Base-by-base conservation (phyloP, 1,284 basidiomycete genomes). In the Cyathus olla region DNA sequence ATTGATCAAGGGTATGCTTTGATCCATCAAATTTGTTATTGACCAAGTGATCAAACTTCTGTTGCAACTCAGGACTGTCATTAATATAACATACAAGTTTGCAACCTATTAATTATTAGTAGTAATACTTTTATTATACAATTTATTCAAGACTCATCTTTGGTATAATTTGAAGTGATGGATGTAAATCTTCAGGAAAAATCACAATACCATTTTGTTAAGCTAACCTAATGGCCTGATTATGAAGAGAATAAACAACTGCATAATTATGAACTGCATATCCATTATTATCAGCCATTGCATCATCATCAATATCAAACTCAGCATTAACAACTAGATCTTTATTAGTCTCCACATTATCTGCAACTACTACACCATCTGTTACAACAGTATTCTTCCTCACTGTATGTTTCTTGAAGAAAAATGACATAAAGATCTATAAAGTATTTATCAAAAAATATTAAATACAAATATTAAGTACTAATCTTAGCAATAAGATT, bases 1-100 rank as follows among this genome's bases (percentile, higher is more conserved):
- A 50, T 19, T 48, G 47, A 35, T 37, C 28, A 40, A 67, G 60
- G 40, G 53, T 42, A 3, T 28, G 44, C 47, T 31, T 39, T 31
- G 15, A 59, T 59, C 24, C 56, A 29, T 19, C 59, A 44, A 27
- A 55, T 39, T 29, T 40, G 9, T 44, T 61, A 35, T n/a, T 54
- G 31, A 69, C 59, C 22, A 69, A 54, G n/a, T 59, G 59, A 21
- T 67, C 65, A 60, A 69, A 66, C 47, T 65, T 60, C 35, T 66
- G 62, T 13, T 60, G 49, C 17, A 66, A 57, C 15, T 60, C 60
- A n/a, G 39, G 19, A 37, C 48, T 56, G 49, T 68, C 65, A 61
- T 70, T 59, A 19, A 68, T 57, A 44, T 53, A 24, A 19, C 56
- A 55, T 15, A 66, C 66, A 42, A 69, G 54, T 3, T 64, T 64